Conservation (phyloP, 2,329 filamentous ascomycete genomes). For the Pseudocercospora fuligena region DNA sequence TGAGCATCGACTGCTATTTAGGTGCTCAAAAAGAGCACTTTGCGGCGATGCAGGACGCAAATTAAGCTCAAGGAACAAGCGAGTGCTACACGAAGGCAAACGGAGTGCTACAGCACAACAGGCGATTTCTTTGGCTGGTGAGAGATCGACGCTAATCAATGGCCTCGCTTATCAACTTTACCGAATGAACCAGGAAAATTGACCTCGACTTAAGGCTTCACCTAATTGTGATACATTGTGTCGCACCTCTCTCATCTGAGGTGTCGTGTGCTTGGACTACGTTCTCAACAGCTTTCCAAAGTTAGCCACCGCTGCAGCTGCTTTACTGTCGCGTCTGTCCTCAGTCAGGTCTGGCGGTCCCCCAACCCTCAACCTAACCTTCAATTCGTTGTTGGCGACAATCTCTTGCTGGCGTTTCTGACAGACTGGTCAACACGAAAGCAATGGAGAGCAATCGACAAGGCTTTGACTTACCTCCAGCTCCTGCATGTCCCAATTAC, state of each 20-base stretch:
- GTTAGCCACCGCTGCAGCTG: neutral
- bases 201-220: neutral
- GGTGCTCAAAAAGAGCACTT: neutral
- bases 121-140: neutral
- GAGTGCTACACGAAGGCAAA: too few relatives aligned
- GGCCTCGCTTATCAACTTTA: neutral
- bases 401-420: neutral
- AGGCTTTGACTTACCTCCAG: conserved; percentile 23
- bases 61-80: too few relatives aligned
- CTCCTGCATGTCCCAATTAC: conserved; percentile 46
- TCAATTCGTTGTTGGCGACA: neutral
- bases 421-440: neutral
- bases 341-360: neutral
- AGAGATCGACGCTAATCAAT: neutral
- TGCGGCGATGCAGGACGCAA: neutral
- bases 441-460: neutral
- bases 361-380: neutral
- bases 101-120: neutral
- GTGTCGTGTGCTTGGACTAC: neutral
- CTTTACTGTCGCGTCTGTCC: neutral
- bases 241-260: neutral
- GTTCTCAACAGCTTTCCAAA: too few relatives aligned
- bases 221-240: neutral
- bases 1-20: neutral
- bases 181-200: neutral